A percentile compares a stretch with the other conserved stretches of the same genome.
Evolutionary conservation across 495 filamentous ascomycete genomes (phyloP).

Genomic region (Xylaria venustula): DNA sequence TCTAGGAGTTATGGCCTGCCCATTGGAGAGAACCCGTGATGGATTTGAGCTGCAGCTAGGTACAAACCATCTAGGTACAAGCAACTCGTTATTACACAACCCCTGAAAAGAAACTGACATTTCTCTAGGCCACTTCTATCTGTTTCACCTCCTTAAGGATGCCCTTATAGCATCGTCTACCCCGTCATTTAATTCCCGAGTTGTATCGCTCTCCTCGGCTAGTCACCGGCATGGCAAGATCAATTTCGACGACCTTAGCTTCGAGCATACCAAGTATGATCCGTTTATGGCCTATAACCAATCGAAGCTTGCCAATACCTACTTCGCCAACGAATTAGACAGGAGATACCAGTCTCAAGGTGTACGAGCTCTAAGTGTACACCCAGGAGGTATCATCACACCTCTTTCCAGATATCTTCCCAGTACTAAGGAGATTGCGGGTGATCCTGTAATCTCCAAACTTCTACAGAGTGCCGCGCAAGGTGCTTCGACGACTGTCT

Average conservation of each 20-base stretch:
- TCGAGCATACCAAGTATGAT: conserved; percentile 16
- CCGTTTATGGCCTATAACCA: conserved; percentile 24
- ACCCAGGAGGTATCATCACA: conserved; percentile 29
- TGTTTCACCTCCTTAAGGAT: conserved; percentile 49
- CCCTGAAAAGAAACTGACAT: background rate
- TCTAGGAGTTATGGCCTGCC: no score
- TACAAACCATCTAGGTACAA: conserved; percentile 50
- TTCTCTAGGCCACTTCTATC: conserved; percentile 43
- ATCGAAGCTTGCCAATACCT: conserved; percentile 52
- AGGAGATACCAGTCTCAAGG: conserved; percentile 17
- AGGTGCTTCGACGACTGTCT: conserved; percentile 51
- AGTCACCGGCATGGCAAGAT: conserved; percentile 42
- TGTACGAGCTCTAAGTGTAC: conserved; percentile 19
- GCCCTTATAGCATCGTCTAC: conserved; percentile 38
- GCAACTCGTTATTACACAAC: background rate
- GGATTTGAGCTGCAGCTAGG: conserved; percentile 50
- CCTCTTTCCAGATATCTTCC: conserved; percentile 9
- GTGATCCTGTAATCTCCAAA: conserved; percentile 18
- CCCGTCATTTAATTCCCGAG: conserved; percentile 30
- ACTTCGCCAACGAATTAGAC: conserved; percentile 27
- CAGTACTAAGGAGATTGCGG: conserved; percentile 11
- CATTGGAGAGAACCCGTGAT: background rate
- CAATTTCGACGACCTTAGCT: conserved; percentile 40
- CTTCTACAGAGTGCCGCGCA: conserved; percentile 43
- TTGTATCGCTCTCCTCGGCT: conserved; percentile 34